These are phyloP conservation scores for Terfezia boudieri DNA, from an alignment of 495 filamentous ascomycete genomes.

Conservation along the genomic window DNA sequence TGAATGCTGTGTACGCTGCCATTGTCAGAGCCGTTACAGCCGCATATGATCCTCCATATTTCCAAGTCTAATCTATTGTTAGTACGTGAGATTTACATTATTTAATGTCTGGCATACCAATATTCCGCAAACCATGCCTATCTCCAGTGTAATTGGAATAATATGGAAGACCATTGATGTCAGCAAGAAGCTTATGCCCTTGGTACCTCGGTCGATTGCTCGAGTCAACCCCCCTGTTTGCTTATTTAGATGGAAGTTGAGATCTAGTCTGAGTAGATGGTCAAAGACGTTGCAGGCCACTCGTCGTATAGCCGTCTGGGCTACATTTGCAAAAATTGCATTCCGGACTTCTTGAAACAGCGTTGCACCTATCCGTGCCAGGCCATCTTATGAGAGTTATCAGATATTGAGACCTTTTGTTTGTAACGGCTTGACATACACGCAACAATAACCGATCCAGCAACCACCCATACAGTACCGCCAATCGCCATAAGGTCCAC, in stretches of 20 bases:
- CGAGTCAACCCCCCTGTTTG: constrained; percentile 88
- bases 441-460: constrained; percentile 77
- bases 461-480: constrained; percentile 69
- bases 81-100: background rate
- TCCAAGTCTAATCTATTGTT: constrained; percentile 45
- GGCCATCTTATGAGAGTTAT: constrained; percentile 36
- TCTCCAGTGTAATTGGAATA: constrained; percentile 79
- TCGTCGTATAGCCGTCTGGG: constrained; percentile 80
- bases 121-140: constrained; percentile 84
- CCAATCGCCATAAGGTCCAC: constrained; percentile 65
- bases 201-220: constrained; percentile 90
- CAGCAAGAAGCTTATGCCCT: constrained; percentile 89
- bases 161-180: constrained; percentile 98
- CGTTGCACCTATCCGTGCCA: constrained; percentile 64
- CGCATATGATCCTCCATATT: constrained; percentile 80
- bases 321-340: constrained; percentile 87
- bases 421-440: constrained; percentile 26
- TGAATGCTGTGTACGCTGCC: constrained; percentile 83
- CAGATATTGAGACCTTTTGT: constrained; percentile 1
- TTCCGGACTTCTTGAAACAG: constrained; percentile 82
- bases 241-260: constrained; percentile 79
- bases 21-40: constrained; percentile 79
- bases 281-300: constrained; percentile 85
- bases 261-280: constrained; percentile 67
- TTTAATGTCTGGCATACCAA: constrained; percentile 25